Conservation (phyloP, 2,329 filamentous ascomycete genomes). For the Aspergillus costaricaensis region DNA sequence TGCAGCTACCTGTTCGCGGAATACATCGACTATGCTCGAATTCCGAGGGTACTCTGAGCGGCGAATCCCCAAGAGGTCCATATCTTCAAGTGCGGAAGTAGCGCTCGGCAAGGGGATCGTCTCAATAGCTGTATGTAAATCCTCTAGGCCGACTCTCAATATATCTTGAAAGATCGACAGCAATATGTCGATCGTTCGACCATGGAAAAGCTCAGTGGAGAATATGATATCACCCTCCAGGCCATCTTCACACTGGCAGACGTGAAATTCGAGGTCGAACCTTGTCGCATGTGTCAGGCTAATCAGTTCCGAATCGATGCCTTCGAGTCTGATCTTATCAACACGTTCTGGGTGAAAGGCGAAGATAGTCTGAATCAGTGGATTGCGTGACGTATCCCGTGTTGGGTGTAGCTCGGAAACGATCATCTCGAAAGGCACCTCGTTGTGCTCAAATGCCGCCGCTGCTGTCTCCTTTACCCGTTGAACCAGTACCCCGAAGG, state of each 20-base stretch:
- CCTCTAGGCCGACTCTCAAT: background rate
- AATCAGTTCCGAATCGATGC: conserved; percentile 1
- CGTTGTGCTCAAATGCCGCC: background rate
- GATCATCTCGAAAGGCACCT: conserved; percentile 4
- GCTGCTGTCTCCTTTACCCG: background rate
- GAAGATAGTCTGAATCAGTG: conserved; percentile 3
- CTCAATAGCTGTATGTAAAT: background rate
- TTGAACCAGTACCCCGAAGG: conserved; percentile 1
- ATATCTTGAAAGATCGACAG: background rate
- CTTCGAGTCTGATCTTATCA: background rate
- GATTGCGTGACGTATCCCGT: conserved; percentile 2
- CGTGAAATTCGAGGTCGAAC: conserved; percentile 10
- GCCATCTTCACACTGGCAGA: background rate
- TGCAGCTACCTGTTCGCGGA: background rate
- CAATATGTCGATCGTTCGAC: background rate
- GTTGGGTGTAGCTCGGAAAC: background rate
- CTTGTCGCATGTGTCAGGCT: background rate
- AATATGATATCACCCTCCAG: background rate
- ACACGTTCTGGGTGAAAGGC: background rate
- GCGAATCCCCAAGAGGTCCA: background rate
- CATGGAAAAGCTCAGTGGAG: background rate
- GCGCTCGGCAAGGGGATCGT: background rate
- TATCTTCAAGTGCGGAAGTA: background rate
- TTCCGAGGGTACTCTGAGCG: background rate
- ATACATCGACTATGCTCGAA: conserved; percentile 5